These are phyloP conservation scores for Allium fistulosum DNA, from an alignment of 106 monocot species.

Conservation along the genomic window DNA sequence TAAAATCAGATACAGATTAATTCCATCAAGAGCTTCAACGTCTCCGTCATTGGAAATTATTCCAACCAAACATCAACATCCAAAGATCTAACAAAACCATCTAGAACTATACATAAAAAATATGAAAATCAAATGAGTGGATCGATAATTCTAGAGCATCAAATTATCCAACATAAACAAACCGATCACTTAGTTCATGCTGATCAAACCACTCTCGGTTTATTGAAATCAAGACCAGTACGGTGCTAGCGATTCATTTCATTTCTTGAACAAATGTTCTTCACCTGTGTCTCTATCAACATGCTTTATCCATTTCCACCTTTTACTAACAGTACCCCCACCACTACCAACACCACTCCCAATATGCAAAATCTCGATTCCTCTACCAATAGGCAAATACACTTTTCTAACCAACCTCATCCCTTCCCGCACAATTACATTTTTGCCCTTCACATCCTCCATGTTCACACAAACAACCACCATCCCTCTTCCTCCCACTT, in stretches of 20 bases:
- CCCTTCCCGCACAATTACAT: constrained; percentile 13
- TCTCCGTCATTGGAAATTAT: no score
- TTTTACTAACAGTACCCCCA: constrained; percentile 6
- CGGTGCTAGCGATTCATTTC: not conserved
- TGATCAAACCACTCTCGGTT: no score
- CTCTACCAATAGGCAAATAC: constrained; percentile 55
- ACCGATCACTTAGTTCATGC: no score
- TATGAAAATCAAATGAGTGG: not conserved
- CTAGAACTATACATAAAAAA: not conserved
- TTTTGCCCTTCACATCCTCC: constrained; percentile 1
- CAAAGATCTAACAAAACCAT: not conserved
- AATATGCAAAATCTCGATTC: constrained; percentile 77
- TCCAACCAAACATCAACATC: not conserved
- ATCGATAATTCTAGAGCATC: not conserved
- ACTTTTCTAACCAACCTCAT: constrained; percentile 65
- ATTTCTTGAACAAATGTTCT: constrained; percentile 68
- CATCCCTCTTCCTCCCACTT: constrained; percentile 57
- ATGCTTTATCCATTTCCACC: constrained; percentile 56
- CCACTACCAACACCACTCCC: constrained; percentile 71
- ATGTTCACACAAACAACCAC: constrained; percentile 48
- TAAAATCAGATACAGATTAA: no score
- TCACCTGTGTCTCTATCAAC: constrained; percentile 59
- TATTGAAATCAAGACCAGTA: not conserved
- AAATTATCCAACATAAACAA: no score
- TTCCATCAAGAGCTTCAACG: no score